phyloP scores from a whole-genome alignment of 1,139 yeast species.

The Taphrina wiesneri region DNA sequence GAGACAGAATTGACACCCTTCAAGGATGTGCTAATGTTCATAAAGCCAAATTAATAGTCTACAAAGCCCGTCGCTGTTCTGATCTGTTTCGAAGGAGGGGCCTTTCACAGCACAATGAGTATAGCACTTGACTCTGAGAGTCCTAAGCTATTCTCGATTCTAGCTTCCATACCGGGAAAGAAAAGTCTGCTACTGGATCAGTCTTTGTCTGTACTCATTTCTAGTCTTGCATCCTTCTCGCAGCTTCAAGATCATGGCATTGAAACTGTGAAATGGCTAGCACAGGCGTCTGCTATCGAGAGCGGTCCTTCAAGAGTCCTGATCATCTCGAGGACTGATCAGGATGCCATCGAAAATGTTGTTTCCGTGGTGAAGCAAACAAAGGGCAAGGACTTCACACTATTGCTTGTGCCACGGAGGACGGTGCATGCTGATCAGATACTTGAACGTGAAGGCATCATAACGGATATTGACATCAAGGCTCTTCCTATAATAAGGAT shows the following conservation, averaged over 20 bases:
- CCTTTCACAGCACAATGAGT: background rate
- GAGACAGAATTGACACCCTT: too few relatives aligned
- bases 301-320: slow-evolving; percentile 34
- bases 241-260: slow-evolving; percentile 54
- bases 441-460: slow-evolving; percentile 46
- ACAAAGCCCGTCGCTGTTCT: too few relatives aligned
- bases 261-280: slow-evolving; percentile 62
- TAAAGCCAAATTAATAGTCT: too few relatives aligned
- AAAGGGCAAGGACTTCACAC: slow-evolving; percentile 37
- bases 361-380: slow-evolving; percentile 15
- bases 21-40: too few relatives aligned
- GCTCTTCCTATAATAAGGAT: slow-evolving; percentile 47
- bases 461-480: slow-evolving; percentile 47
- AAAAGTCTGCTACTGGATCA: slow-evolving; percentile 58
- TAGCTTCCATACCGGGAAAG: slow-evolving; percentile 41
- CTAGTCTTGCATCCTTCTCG: slow-evolving; percentile 62
- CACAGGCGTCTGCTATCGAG: slow-evolving; percentile 41
- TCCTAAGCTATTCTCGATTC: slow-evolving; percentile 18
- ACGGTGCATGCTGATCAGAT: slow-evolving; percentile 45
- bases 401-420: slow-evolving; percentile 46
- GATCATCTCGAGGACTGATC: slow-evolving; percentile 12
- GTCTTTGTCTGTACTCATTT: slow-evolving; percentile 57
- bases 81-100: too few relatives aligned
- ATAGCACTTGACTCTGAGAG: slow-evolving; percentile 5
- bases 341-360: background rate